phyloP scores from a whole-genome alignment of 2,329 filamentous ascomycete species.

The Clarireedia paspali region DNA sequence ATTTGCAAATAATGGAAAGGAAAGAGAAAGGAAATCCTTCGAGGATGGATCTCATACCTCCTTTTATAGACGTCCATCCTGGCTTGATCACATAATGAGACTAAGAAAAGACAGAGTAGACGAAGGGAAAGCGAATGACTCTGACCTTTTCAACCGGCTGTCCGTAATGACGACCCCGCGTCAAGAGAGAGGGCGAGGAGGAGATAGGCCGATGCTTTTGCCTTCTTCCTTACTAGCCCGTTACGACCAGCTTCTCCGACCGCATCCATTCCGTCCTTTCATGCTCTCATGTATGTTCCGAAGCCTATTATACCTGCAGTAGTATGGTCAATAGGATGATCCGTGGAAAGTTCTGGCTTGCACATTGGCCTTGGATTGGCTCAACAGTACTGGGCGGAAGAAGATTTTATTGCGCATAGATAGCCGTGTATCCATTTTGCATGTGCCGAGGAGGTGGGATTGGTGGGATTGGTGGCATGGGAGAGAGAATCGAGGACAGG shows the following conservation, averaged over 20 bases:
- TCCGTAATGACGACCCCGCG: constrained; percentile 32
- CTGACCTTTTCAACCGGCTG: constrained; percentile 2
- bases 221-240: constrained; percentile 14
- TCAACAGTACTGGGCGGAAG: constrained; percentile 2
- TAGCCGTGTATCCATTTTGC: not conserved
- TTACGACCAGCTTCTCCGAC: constrained; percentile 13
- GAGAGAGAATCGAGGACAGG: constrained; percentile 1
- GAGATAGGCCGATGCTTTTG: constrained; percentile 27
- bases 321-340: constrained; percentile 24
- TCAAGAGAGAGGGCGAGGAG: constrained; percentile 21
- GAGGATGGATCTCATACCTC: constrained; percentile 40
- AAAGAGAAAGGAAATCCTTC: constrained; percentile 42
- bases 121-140: constrained; percentile 1
- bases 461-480: constrained; percentile 4
- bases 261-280: constrained; percentile 17
- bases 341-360: constrained; percentile 24
- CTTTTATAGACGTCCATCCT: constrained; percentile 55
- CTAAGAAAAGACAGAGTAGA: constrained; percentile 19
- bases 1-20: constrained; percentile 35
- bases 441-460: not conserved
- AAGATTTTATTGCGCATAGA: constrained; percentile 27
- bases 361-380: constrained; percentile 25
- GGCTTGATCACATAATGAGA: constrained; percentile 16
- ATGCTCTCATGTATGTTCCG: constrained; percentile 24
- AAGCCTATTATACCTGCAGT: constrained; percentile 22